phyloP scores from a whole-genome alignment of 768 basidiomycete genomes.

The Lepiota brunneoincarnata region DNA sequence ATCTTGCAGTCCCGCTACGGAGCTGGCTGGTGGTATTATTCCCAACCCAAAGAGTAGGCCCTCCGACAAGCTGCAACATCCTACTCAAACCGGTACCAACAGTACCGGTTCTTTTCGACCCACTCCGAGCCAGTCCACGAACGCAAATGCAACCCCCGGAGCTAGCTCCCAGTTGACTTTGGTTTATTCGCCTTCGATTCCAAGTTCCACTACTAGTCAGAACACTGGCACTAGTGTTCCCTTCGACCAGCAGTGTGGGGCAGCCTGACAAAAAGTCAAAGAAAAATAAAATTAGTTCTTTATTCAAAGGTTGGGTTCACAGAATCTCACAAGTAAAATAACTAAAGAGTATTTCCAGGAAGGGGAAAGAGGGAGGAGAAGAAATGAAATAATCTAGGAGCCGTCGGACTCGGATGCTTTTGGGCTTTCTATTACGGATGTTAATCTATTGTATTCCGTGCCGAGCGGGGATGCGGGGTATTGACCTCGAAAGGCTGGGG shows the following conservation, averaged over 20 bases:
- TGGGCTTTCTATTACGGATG: too few species aligned
- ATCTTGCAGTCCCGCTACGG: constrained; percentile 35
- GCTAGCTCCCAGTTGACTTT: constrained; percentile 2
- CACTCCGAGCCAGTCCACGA: not conserved
- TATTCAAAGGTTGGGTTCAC: constrained; percentile 21
- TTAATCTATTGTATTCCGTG: too few species aligned
- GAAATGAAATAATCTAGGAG: not conserved
- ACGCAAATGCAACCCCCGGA: not conserved
- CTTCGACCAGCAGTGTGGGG: not conserved
- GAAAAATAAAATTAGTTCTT: constrained; percentile 13
- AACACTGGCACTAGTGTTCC: constrained; percentile 11
- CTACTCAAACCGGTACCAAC: not conserved
- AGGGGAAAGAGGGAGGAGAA: constrained; percentile 12
- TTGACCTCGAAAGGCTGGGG: too few species aligned
- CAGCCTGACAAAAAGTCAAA: not conserved
- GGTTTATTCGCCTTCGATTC: not conserved
- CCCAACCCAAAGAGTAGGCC: constrained; percentile 28
- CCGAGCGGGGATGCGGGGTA: too few species aligned
- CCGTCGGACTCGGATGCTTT: too few species aligned
- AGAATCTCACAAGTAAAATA: not conserved
- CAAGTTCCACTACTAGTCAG: constrained; percentile 3
- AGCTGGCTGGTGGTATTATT: constrained; percentile 20
- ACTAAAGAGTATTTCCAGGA: constrained; percentile 1
- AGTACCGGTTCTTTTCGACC: not conserved
- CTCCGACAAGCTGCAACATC: constrained; percentile 7